phyloP scores from a whole-genome alignment of 208 protist species.

The Borovskyia barvae region DNA sequence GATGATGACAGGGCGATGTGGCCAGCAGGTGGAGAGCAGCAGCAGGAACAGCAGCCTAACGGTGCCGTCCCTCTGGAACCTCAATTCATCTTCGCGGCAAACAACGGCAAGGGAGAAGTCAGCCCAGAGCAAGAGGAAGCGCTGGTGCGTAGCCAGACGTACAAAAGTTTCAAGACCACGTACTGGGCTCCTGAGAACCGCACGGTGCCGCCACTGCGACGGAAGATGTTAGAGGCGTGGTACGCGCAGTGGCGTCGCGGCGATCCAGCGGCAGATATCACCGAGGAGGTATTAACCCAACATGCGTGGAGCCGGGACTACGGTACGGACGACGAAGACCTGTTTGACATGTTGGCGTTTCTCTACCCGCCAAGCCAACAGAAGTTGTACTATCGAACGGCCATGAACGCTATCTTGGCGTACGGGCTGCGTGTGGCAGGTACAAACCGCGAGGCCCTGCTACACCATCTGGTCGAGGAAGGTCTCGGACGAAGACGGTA shows the following conservation, averaged over 20 bases:
- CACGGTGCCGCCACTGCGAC: constrained; percentile 8
- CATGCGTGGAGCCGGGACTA: not conserved
- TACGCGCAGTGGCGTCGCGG: not conserved
- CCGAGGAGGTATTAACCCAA: constrained; percentile 12
- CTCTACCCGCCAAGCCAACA: constrained; percentile 43
- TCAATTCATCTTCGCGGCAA: too few relatives aligned
- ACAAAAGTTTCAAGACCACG: constrained; percentile 6
- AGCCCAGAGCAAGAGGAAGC: not conserved
- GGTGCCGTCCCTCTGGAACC: too few relatives aligned
- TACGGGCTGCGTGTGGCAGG: constrained; percentile 51
- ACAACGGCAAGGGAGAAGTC: not conserved
- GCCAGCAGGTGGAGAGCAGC: too few relatives aligned
- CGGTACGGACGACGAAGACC: constrained; percentile 1
- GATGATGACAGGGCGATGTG: too few relatives aligned
- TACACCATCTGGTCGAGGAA: constrained; percentile 28
- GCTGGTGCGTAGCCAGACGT: not conserved
- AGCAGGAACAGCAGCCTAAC: too few relatives aligned
- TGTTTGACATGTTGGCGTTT: constrained; percentile 30
- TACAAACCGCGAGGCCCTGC: constrained; percentile 25
- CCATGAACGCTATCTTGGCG: constrained; percentile 37
- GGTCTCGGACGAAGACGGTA: constrained; percentile 20
- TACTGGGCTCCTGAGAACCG: constrained; percentile 24
- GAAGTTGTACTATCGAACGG: constrained; percentile 13
- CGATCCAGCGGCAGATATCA: not conserved
- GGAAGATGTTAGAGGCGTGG: constrained; percentile 5